phyloP scores from a whole-genome alignment of 1,139 yeast species.

The Blastobotrys petasosporus region DNA sequence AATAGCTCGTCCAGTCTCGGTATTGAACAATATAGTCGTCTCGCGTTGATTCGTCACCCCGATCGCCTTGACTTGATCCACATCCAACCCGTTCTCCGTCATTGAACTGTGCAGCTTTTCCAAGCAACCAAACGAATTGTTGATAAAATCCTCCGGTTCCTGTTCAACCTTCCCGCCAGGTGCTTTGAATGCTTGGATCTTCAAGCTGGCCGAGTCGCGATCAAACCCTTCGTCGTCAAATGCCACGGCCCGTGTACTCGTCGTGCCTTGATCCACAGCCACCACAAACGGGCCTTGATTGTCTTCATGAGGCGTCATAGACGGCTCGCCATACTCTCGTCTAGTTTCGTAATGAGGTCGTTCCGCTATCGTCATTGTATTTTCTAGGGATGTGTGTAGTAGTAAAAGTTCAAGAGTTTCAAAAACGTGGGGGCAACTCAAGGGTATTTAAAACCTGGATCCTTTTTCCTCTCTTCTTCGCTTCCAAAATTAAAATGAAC shows the following conservation, averaged over 20 bases:
- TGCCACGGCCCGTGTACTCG: conserved; percentile 86
- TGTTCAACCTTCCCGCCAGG: conserved; percentile 79
- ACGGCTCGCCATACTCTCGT: too few species aligned
- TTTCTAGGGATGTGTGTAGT: too few species aligned
- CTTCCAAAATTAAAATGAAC: too few species aligned
- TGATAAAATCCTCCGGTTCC: conserved; percentile 79
- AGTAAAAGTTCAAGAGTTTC: too few species aligned
- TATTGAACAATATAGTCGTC: conserved; percentile 87
- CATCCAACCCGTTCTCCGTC: conserved; percentile 26
- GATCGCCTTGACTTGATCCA: conserved; percentile 38
- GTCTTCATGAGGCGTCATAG: too few species aligned
- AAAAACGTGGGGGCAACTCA: too few species aligned
- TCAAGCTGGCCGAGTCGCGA: conserved; percentile 83
- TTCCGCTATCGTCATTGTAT: too few species aligned
- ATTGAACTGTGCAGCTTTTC: conserved; percentile 33
- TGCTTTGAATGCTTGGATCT: conserved; percentile 43
- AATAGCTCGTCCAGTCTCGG: conserved; percentile 74
- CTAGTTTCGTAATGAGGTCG: too few species aligned
- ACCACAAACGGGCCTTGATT: conserved; percentile 20
- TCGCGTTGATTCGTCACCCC: conserved; percentile 96
- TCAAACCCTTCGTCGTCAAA: conserved; percentile 71
- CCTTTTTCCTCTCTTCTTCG: too few species aligned
- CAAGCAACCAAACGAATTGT: conserved; percentile 50
- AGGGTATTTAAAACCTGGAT: too few species aligned
- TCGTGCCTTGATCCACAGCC: conserved; percentile 87